These are phyloP conservation scores for Pseudozyma thailandica DNA, from an alignment of 1,284 basidiomycete species.

Conservation along the genomic window DNA sequence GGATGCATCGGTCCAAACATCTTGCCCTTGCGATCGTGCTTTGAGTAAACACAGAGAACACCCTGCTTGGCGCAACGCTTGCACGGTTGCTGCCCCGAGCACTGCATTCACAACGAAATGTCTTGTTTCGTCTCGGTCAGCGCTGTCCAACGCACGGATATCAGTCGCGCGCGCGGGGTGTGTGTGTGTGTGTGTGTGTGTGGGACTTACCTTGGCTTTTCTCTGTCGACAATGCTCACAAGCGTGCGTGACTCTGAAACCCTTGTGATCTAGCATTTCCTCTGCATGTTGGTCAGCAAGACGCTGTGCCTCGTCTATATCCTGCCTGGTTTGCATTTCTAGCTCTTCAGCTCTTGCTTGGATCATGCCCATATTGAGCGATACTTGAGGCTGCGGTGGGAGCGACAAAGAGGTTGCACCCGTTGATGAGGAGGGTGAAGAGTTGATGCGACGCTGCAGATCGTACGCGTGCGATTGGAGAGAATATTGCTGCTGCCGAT, in stretches of 20 bases:
- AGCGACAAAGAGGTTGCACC: background rate
- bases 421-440: conserved; percentile 3
- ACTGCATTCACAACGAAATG: conserved; percentile 12
- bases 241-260: conserved; percentile 32
- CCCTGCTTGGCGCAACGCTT: conserved; percentile 36
- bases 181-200: too few species aligned
- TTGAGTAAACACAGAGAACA: conserved; percentile 29
- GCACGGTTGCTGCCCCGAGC: conserved; percentile 40
- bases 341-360: conserved; percentile 34
- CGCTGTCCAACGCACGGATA: too few species aligned
- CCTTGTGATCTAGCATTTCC: conserved; percentile 29
- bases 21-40: conserved; percentile 18
- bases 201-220: conserved; percentile 44
- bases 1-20: conserved; percentile 1
- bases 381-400: conserved; percentile 5
- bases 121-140: background rate
- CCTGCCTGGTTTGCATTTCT: conserved; percentile 24
- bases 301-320: conserved; percentile 14
- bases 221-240: conserved; percentile 43
- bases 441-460: background rate
- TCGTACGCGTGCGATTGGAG: conserved; percentile 1
- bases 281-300: conserved; percentile 22
- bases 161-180: too few species aligned
- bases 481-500: conserved; percentile 2
- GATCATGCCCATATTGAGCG: conserved; percentile 21